These are phyloP conservation scores for Jaapia argillacea DNA, from an alignment of 768 basidiomycete species.

Conservation along the genomic window DNA sequence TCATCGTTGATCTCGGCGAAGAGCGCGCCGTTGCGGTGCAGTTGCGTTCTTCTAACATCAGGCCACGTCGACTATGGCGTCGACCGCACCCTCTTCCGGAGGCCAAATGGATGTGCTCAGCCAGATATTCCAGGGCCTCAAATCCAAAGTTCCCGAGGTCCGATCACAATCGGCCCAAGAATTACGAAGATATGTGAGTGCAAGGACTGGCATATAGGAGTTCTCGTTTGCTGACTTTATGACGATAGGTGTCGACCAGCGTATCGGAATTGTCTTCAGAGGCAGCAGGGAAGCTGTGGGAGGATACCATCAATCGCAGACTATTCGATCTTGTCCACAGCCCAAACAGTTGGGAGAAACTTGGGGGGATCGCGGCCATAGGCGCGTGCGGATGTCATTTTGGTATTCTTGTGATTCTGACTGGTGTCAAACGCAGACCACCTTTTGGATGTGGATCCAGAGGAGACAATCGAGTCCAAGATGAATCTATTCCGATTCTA, in stretches of 20 bases:
- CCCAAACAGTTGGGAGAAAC: slow-evolving; percentile 65
- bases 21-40: too few species aligned
- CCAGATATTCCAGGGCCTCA: slow-evolving; percentile 58
- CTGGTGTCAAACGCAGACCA: slow-evolving; percentile 58
- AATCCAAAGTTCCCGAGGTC: slow-evolving; percentile 51
- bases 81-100: slow-evolving; percentile 30
- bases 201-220: slow-evolving; percentile 1
- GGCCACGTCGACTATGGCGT: too few species aligned
- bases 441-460: slow-evolving; percentile 65
- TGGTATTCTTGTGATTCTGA: too few species aligned
- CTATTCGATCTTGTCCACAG: slow-evolving; percentile 82
- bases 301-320: slow-evolving; percentile 70
- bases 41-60: too few species aligned
- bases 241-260: slow-evolving; percentile 60
- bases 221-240: too few species aligned
- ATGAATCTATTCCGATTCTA: slow-evolving; percentile 78
- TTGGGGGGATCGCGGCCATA: slow-evolving; percentile 84
- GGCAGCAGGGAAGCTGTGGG: slow-evolving; percentile 74
- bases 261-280: slow-evolving; percentile 79
- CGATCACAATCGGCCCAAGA: slow-evolving; percentile 63
- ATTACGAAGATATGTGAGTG: slow-evolving; percentile 62
- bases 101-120: slow-evolving; percentile 50
- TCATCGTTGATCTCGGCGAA: too few species aligned
- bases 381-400: slow-evolving; percentile 38
- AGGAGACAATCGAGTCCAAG: slow-evolving; percentile 78